A percentile compares a stretch with the other conserved stretches of the same genome.
Conservation (phyloP, 129 eudicot species). For the Pittosporum tobira region DNA sequence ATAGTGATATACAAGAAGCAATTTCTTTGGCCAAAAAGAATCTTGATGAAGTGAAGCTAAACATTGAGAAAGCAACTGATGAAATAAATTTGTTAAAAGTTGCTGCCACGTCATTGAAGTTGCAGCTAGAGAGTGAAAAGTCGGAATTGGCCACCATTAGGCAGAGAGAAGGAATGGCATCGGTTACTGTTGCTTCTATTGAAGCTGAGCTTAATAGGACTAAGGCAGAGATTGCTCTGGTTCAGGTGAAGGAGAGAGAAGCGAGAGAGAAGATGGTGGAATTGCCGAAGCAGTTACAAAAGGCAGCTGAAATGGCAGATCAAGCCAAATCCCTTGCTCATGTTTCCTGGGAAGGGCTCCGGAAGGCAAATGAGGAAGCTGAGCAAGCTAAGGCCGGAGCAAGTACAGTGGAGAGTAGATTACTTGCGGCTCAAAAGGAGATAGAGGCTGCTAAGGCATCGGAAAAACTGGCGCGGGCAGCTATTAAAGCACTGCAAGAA, state of each 20-base stretch:
- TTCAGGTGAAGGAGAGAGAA: conserved; percentile 64
- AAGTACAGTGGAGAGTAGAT: conserved; percentile 56
- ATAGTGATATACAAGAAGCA: conserved; percentile 36
- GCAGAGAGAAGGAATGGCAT: conserved; percentile 94
- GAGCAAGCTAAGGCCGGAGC: conserved; percentile 74
- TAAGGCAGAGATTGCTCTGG: conserved; percentile 40
- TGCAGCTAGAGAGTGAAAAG: conserved; percentile 65
- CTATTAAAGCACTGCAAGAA: conserved; percentile 65
- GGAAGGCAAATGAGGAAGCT: conserved; percentile 60
- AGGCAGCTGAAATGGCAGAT: conserved; percentile 68
- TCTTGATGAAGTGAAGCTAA: conserved; percentile 67
- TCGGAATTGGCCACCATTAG: conserved; percentile 46
- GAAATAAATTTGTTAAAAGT: conserved; percentile 61
- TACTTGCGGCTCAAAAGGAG: conserved; percentile 76
- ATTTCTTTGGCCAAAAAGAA: conserved; percentile 45
- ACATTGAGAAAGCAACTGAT: conserved; percentile 48
- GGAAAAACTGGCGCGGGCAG: conserved; percentile 69
- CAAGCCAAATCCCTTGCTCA: conserved; percentile 47
- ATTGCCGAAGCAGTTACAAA: conserved; percentile 67
- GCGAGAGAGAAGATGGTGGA: conserved; percentile 76
- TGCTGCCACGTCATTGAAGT: conserved; percentile 56
- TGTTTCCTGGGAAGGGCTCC: conserved; percentile 53
- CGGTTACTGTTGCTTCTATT: conserved; percentile 71
- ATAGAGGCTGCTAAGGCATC: conserved; percentile 90
- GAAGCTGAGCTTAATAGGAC: conserved; percentile 70